Percentiles rank a stretch among this genome's conserved stretches.
Evolutionary conservation across 805 yeast species (phyloP).

Genomic region (Candida ascalaphidarum): DNA sequence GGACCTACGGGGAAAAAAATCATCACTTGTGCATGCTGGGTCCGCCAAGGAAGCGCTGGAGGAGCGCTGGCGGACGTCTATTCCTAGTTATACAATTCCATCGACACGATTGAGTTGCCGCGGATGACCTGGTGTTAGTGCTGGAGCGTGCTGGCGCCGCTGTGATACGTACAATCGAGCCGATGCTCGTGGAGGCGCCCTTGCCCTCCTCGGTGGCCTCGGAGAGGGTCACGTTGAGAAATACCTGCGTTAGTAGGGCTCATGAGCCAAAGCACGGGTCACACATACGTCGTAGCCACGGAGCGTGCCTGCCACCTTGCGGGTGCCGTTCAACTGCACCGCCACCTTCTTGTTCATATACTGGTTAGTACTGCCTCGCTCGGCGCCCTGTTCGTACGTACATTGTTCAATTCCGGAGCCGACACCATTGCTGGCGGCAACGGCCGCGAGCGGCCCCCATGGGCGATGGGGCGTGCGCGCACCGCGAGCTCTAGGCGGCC

Average conservation of each 20-base stretch:
- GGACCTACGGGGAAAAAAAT: too few relatives aligned
- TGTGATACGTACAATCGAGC: conserved; percentile 43
- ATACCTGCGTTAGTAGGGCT: conserved; percentile 33
- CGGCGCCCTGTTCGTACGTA: conserved; percentile 16
- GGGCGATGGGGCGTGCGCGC: background rate
- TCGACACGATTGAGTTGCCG: conserved; percentile 69
- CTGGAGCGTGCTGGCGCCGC: background rate
- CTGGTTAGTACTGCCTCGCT: conserved; percentile 24
- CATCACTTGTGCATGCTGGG: too few relatives aligned
- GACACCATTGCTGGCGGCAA: conserved; percentile 41
- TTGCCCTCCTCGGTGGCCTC: conserved; percentile 57
- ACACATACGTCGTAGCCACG: conserved; percentile 70
- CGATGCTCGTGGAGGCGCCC: conserved; percentile 48
- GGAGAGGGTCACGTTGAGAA: conserved; percentile 62
- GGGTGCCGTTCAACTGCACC: conserved; percentile 68
- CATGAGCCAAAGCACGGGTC: background rate
- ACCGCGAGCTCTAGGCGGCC: background rate
- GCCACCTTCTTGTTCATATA: conserved; percentile 73
- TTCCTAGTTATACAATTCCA: conserved; percentile 44
- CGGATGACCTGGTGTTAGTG: conserved; percentile 41
- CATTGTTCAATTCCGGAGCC: conserved; percentile 53
- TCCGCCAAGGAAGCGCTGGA: too few relatives aligned
- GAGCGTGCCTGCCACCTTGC: conserved; percentile 72
- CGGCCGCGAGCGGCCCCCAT: background rate
- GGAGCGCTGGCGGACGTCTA: too few relatives aligned